phyloP scores from a whole-genome alignment of 2,329 filamentous ascomycete genomes.

The Graphiopsis chlorocephala region DNA sequence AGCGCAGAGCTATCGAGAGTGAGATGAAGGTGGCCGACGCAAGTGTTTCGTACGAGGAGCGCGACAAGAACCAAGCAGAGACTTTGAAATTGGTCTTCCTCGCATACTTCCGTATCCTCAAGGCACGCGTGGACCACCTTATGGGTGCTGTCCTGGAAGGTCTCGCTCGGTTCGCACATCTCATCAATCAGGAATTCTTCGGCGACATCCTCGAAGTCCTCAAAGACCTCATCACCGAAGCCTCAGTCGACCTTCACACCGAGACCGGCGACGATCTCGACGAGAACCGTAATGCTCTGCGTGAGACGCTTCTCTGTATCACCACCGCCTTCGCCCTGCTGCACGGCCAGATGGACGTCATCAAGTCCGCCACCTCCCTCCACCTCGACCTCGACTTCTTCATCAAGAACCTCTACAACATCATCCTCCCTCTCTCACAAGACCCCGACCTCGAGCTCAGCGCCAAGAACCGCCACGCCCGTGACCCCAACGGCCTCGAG shows the following conservation, averaged over 20 bases:
- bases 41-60: slow-evolving; percentile 84
- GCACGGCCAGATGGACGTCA: slow-evolving; percentile 79
- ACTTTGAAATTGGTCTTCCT: slow-evolving; percentile 95
- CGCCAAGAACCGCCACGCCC: slow-evolving; percentile 69
- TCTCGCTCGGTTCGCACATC: slow-evolving; percentile 85
- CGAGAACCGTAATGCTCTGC: slow-evolving; percentile 66
- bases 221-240: slow-evolving; percentile 83
- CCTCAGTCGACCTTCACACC: slow-evolving; percentile 49
- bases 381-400: slow-evolving; percentile 94
- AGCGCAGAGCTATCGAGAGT: slow-evolving; percentile 84
- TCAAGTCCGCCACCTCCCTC: slow-evolving; percentile 75
- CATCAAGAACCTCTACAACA: slow-evolving; percentile 87
- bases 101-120: slow-evolving; percentile 91
- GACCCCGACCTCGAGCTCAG: slow-evolving; percentile 83
- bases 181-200: slow-evolving; percentile 99
- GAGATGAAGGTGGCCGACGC: slow-evolving; percentile 93
- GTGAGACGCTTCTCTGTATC: slow-evolving; percentile 88
- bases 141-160: slow-evolving; percentile 98
- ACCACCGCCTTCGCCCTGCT: slow-evolving; percentile 96
- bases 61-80: slow-evolving; percentile 90
- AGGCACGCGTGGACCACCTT: slow-evolving; percentile 73
- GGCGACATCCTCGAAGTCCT: slow-evolving; percentile 91
- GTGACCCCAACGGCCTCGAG: slow-evolving; percentile 52
- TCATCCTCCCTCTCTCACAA: slow-evolving; percentile 72
- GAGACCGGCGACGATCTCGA: slow-evolving; percentile 44